Base-by-base conservation (phyloP, 805 yeast genomes). In the Clavispora santaluciae region DNA sequence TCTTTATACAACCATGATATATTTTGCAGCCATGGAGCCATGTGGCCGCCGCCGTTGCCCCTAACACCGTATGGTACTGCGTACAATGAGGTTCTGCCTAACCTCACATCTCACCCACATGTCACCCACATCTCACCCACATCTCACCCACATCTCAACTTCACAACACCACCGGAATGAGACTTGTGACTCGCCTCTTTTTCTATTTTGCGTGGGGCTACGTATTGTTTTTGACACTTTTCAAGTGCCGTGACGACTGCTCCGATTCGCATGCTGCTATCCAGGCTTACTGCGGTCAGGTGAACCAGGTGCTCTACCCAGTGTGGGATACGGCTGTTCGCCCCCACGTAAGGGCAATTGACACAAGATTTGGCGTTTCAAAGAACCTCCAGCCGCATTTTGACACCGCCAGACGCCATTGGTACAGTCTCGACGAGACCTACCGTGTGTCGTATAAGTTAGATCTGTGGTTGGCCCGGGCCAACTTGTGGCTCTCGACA, bases 241-340 rank as follows among this genome's bases (percentile, higher is more conserved):
- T 31, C 22, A 44, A 41, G 22, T 48, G 54, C 29, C 38, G 44
- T n/a, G 20, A 33, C 5, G 35, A 33, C 11, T 24, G 31, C 18
- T 5, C 44, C 23, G 15, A 20, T 2, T 33, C 30, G 23, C 38
- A 42, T 25, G 37, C 22, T 28, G 35, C 45, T 17, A 30, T 39
- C 12, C 42, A 36, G 38, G 22, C 36, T 30, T 34, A 45, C 10
- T 48, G 51, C 30, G 46, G 45, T 8, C 43, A 39, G 18, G 21
- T 48, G 20, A 36, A 45, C 26, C 28, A 13, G 12, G 6, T 13
- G 13, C 33, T 36, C 20, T 35, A 23, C 30, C 38, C 38, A 5
- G 13, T 35, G 13, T 35, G 38, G 38, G 16, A 21, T 18, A 16
- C 5, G 18, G 21, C 6, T 21, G 25, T 35, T 16, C 23, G 18